A percentile compares a stretch with the other conserved stretches of the same genome.
Conservation (phyloP, 306 rosid species). For the Vigna hirtella region DNA sequence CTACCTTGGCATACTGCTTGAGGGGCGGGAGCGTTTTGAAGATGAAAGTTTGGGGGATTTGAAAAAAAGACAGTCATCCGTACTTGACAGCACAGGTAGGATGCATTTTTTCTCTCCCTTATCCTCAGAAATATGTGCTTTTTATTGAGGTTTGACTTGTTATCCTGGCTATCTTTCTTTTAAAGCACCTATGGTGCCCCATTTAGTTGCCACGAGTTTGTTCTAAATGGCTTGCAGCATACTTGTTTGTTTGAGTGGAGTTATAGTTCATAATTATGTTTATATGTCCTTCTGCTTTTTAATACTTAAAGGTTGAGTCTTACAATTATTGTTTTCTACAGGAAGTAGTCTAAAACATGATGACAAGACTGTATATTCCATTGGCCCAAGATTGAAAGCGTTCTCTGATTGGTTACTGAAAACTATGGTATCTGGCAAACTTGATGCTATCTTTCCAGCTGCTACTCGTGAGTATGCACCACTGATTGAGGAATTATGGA, state of each 20-base stretch:
- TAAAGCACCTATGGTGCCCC: slow-evolving; percentile 21
- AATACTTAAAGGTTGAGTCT: slow-evolving; percentile 19
- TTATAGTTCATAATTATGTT: slow-evolving; percentile 20
- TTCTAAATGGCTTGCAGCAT: slow-evolving; percentile 18
- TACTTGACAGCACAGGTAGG: slow-evolving; percentile 59
- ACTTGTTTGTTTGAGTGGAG: slow-evolving; percentile 19
- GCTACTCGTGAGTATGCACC: slow-evolving; percentile 99
- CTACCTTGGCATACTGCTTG: slow-evolving; percentile 93
- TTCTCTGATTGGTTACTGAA: slow-evolving; percentile 99
- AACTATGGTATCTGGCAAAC: slow-evolving; percentile 90
- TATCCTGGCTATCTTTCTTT: slow-evolving; percentile 26
- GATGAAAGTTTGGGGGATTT: slow-evolving; percentile 74
- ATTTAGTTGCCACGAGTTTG: slow-evolving; percentile 9
- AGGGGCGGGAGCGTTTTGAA: slow-evolving; percentile 97
- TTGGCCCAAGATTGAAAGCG: slow-evolving; percentile 87
- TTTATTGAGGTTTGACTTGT: neutral
- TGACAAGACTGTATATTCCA: slow-evolving; percentile 66
- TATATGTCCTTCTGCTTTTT: neutral
- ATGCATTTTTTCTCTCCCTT: slow-evolving; percentile 24
- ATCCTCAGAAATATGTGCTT: slow-evolving; percentile 7
- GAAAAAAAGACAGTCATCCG: slow-evolving; percentile 54
- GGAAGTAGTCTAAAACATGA: slow-evolving; percentile 55
- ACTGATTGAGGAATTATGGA: slow-evolving; percentile 91
- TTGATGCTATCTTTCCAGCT: slow-evolving; percentile 96
- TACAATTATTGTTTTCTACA: slow-evolving; percentile 48